Conservation (phyloP, 2,329 filamentous ascomycete species). For the Hymenoscyphus fructigenus region DNA sequence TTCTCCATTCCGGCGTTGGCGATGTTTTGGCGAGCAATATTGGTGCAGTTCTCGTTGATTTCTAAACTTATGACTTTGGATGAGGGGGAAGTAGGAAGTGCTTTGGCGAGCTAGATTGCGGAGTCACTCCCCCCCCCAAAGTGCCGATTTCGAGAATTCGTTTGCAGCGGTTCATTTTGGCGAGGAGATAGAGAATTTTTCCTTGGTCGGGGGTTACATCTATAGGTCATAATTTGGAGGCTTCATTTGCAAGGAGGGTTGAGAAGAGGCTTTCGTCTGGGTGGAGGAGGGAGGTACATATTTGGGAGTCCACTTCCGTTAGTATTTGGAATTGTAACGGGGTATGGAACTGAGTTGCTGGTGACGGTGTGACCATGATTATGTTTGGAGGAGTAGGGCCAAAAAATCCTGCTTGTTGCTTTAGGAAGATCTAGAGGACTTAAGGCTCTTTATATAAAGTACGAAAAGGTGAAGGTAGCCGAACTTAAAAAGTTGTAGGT, state of each 20-base stretch:
- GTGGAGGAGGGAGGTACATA: conserved; percentile 15
- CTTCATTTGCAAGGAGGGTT: conserved; percentile 16
- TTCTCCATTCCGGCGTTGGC: conserved; percentile 41
- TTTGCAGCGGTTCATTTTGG: conserved; percentile 21
- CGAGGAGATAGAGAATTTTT: conserved; percentile 24
- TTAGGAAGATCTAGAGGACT: too few relatives aligned
- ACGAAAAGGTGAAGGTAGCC: too few relatives aligned
- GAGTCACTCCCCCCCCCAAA: conserved; percentile 28
- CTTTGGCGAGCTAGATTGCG: conserved; percentile 28
- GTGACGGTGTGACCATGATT: too few relatives aligned
- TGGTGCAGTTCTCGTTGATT: conserved; percentile 41
- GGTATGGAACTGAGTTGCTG: too few relatives aligned
- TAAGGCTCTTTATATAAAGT: too few relatives aligned
- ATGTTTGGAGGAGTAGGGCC: too few relatives aligned
- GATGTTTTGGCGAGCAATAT: not conserved
- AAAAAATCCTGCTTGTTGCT: too few relatives aligned
- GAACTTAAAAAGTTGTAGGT: too few relatives aligned
- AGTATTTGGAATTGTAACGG: too few relatives aligned
- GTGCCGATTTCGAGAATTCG: conserved; percentile 29
- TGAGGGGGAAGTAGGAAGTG: conserved; percentile 14
- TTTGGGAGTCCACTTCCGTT: conserved; percentile 15
- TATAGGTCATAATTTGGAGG: conserved; percentile 13
- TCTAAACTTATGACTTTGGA: conserved; percentile 42
- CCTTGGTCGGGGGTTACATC: conserved; percentile 23
- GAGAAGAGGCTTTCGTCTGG: conserved; percentile 12